Evolutionary conservation across 2,329 filamentous ascomycete genomes (phyloP).

Genomic region (Acrodontium crateriforme): DNA sequence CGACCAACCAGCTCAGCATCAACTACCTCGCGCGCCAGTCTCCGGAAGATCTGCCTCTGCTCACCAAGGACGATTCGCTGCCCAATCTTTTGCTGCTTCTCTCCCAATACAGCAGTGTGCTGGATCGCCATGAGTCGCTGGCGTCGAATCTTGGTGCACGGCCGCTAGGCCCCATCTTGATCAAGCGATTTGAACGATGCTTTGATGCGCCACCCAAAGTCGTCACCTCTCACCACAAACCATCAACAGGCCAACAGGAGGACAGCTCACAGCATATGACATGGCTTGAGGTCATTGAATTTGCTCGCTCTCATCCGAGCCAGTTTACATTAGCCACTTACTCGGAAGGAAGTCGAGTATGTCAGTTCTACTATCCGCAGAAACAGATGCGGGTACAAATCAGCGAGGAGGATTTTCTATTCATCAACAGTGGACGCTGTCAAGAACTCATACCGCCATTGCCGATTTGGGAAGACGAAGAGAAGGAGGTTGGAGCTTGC

Average conservation of each 20-base stretch:
- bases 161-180: conserved; percentile 65
- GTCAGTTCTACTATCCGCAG: conserved; percentile 57
- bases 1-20: conserved; percentile 48
- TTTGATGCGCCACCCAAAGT: conserved; percentile 69
- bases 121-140: conserved; percentile 75
- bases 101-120: conserved; percentile 69
- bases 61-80: conserved; percentile 55
- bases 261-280: conserved; percentile 40
- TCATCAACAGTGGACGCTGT: conserved; percentile 70
- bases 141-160: conserved; percentile 75
- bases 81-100: conserved; percentile 59
- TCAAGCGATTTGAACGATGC: conserved; percentile 73
- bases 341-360: conserved; percentile 55
- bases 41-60: conserved; percentile 46
- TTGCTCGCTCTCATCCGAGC: conserved; percentile 64
- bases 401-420: conserved; percentile 71
- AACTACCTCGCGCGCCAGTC: conserved; percentile 54
- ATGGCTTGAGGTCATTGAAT: conserved; percentile 78
- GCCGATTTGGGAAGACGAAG: conserved; percentile 73
- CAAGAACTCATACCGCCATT: conserved; percentile 71
- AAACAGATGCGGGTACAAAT: conserved; percentile 76
- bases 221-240: conserved; percentile 40
- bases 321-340: conserved; percentile 62
- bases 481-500: conserved; percentile 68
- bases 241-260: conserved; percentile 25